These are phyloP conservation scores for Boechera stricta DNA, from an alignment of 345 rosid species.

Conservation along the genomic window DNA sequence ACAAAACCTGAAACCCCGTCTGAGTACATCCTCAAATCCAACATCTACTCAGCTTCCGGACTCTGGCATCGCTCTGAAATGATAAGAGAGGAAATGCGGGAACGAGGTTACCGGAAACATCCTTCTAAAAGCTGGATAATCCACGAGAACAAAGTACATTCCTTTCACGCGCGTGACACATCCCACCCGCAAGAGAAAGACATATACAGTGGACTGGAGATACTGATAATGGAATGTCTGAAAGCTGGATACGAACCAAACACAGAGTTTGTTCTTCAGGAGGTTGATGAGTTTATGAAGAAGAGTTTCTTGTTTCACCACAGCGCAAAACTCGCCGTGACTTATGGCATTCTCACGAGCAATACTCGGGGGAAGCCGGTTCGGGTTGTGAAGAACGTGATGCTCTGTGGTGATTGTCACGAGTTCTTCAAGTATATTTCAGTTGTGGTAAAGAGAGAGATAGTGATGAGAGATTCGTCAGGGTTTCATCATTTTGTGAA, in stretches of 20 bases:
- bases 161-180: constrained; percentile 67
- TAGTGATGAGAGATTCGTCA: constrained; percentile 72
- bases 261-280: constrained; percentile 89
- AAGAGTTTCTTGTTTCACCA: constrained; percentile 79
- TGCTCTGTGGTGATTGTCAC: constrained; percentile 86
- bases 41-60: constrained; percentile 89
- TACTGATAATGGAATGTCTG: constrained; percentile 70
- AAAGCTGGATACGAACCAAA: constrained; percentile 78
- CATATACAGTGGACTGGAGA: constrained; percentile 72
- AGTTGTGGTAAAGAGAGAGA: constrained; percentile 60
- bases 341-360: constrained; percentile 70
- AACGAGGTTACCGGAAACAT: constrained; percentile 62
- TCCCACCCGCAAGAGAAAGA: constrained; percentile 68
- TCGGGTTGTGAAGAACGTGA: constrained; percentile 70
- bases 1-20: constrained; percentile 67
- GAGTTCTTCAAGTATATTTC: constrained; percentile 67
- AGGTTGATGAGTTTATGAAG: constrained; percentile 85
- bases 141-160: constrained; percentile 59
- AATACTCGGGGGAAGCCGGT: constrained; percentile 53
- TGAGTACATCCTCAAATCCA: constrained; percentile 71
- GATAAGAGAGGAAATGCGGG: constrained; percentile 69
- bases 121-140: constrained; percentile 87
- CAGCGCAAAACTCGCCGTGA: constrained; percentile 84
- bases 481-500: constrained; percentile 78
- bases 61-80: constrained; percentile 79